Percentiles rank a stretch among this genome's conserved stretches.
Conservation (phyloP, 2,329 filamentous ascomycete genomes). For the Calonectria fujianensis region DNA sequence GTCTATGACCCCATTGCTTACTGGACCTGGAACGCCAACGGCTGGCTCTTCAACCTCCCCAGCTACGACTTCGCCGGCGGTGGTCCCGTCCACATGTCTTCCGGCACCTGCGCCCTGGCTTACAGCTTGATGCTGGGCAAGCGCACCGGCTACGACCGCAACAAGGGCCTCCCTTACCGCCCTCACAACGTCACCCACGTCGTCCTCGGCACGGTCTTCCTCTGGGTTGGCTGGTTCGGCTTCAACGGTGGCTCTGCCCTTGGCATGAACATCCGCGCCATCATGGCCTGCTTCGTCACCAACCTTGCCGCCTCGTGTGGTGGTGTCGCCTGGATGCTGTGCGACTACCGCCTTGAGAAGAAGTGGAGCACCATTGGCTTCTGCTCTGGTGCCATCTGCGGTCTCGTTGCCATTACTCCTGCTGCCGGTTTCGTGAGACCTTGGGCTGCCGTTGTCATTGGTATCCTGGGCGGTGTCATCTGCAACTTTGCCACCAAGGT, state of each 20-base stretch:
- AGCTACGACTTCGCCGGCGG: slow-evolving; percentile 85
- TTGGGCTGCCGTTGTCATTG: slow-evolving; percentile 76
- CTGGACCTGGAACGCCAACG: slow-evolving; percentile 85
- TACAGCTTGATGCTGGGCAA: slow-evolving; percentile 85
- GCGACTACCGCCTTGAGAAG: slow-evolving; percentile 92
- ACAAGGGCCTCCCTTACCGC: slow-evolving; percentile 78
- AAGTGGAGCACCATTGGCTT: slow-evolving; percentile 97
- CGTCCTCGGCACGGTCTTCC: slow-evolving; percentile 82
- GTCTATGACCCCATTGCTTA: slow-evolving; percentile 85
- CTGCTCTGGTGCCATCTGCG: slow-evolving; percentile 92
- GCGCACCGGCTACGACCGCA: slow-evolving; percentile 76
- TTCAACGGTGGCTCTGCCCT: slow-evolving; percentile 94
- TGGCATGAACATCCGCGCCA: slow-evolving; percentile 86
- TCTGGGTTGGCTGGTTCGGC: slow-evolving; percentile 98
- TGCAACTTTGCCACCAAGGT: slow-evolving; percentile 93
- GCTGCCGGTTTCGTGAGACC: slow-evolving; percentile 87
- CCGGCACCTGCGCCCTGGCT: slow-evolving; percentile 82
- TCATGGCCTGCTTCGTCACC: slow-evolving; percentile 93
- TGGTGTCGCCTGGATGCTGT: slow-evolving; percentile 87
- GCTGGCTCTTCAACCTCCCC: slow-evolving; percentile 81
- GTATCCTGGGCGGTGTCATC: slow-evolving; percentile 76
- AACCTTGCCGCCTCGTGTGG: slow-evolving; percentile 89
- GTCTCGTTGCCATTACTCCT: slow-evolving; percentile 90
- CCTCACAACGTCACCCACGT: slow-evolving; percentile 85
- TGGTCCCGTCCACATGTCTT: slow-evolving; percentile 84